Percentiles rank a stretch among this genome's conserved stretches.
Conservation (phyloP, 345 rosid species). For the Iberis pinnata region DNA sequence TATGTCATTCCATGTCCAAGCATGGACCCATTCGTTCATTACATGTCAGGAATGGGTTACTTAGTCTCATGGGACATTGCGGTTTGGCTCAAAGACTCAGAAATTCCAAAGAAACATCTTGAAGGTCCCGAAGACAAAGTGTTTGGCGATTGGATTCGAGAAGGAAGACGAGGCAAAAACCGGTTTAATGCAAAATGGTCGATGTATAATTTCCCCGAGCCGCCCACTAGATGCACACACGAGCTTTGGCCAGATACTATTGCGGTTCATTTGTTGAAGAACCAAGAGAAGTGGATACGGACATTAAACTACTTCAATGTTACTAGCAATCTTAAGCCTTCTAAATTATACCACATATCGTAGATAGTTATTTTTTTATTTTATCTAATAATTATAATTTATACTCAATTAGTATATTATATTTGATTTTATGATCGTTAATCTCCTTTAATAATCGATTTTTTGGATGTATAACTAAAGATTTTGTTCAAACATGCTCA, state of each 20-base stretch:
- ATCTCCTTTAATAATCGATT: slow-evolving; percentile 4
- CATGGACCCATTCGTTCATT: slow-evolving; percentile 81
- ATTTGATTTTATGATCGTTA: slow-evolving; percentile 10
- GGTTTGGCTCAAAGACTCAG: slow-evolving; percentile 71
- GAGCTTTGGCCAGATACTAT: slow-evolving; percentile 73
- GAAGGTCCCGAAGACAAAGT: slow-evolving; percentile 75
- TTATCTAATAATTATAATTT: not conserved
- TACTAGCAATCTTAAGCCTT: slow-evolving; percentile 64
- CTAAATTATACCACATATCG: slow-evolving; percentile 72
- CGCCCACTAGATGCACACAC: slow-evolving; percentile 54
- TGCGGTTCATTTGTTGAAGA: slow-evolving; percentile 78
- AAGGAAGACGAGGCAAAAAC: slow-evolving; percentile 55
- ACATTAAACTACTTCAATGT: slow-evolving; percentile 62
- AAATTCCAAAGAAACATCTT: slow-evolving; percentile 53
- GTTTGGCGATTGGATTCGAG: slow-evolving; percentile 68
- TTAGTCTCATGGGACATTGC: slow-evolving; percentile 79
- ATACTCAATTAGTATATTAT: not conserved
- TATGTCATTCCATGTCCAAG: slow-evolving; percentile 77
- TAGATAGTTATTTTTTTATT: slow-evolving; percentile 4
- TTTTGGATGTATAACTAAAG: slow-evolving; percentile 1
- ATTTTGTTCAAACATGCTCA: not conserved
- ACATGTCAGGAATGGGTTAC: slow-evolving; percentile 94
- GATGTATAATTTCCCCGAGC: slow-evolving; percentile 69
- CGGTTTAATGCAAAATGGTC: slow-evolving; percentile 81
- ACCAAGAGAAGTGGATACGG: slow-evolving; percentile 65